Base-by-base conservation (phyloP, 306 rosid species). In the Vachellia pachyceras region DNA sequence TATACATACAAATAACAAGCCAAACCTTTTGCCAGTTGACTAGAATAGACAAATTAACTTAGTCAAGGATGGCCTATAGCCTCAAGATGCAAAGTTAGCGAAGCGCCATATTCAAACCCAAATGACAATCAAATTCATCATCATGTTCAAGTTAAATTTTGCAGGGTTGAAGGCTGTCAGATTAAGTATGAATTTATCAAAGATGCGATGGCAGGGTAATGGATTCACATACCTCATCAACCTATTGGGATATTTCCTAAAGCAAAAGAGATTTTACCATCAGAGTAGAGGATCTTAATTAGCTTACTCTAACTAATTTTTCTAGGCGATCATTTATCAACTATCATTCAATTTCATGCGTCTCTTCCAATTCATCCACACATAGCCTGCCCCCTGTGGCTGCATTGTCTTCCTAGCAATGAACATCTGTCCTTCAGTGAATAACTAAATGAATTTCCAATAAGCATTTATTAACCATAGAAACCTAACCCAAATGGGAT, bases 351-450 rank as follows among this genome's bases (percentile, higher is more conserved):
- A 20, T 15, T 65, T 29, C 44, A 33, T 67, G 33, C 9, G 37
- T 44, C 41, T 29, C 73, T 70, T 70, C 55, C 50, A 77, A 54
- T 14, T 22, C 37, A n/a, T 46, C 44, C 54, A 78, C 67, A 25
- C 13, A 47, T 10, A 77, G 25, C 69, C 52, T 55, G 41, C 7
- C 37, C 69, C 17, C 6, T 11, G 3, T 14, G n/a, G 15, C 50
- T 14, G 10, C 13, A 5, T 54, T 54, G 11, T 70, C 2, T 23
- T 39, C 33, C 68, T 64, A 14, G 13, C 23, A 25, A 50, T 18
- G 73, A 63, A 14, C 50, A 72, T 39, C 17, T 44, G 65, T 52
- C 29, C 9, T 42, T 5, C 54, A 13, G 41, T 67, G 54, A 4
- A 68, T 10, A 61, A 9, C n/a, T 18, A 22, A 46, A 76, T 64